Percentiles rank a stretch among this genome's conserved stretches.
phyloP scores from a whole-genome alignment of 495 filamentous ascomycete species.

The Venustampulla echinocandica region DNA sequence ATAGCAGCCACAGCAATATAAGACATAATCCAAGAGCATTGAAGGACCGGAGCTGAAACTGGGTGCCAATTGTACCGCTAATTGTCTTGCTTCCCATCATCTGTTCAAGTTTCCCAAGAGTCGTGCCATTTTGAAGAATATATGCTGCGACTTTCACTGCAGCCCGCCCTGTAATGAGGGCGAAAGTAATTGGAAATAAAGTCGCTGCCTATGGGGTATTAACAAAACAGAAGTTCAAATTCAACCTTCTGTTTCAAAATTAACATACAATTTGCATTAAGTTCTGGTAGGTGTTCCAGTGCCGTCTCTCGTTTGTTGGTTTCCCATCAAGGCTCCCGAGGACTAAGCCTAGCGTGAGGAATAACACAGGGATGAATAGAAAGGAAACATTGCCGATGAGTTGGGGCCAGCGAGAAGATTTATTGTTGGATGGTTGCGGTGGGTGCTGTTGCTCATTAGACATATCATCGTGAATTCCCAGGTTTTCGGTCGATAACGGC shows the following conservation, averaged over 20 bases:
- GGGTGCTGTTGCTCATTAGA: not conserved
- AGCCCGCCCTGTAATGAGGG: not conserved
- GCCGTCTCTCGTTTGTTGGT: not conserved
- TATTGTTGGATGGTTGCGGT: not conserved
- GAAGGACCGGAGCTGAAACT: not conserved
- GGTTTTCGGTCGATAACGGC: too few relatives aligned
- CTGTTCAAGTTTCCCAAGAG: slow-evolving; percentile 3
- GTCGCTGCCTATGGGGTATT: slow-evolving; percentile 2
- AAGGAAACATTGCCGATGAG: not conserved
- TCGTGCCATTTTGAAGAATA: slow-evolving; percentile 1
- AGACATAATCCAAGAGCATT: slow-evolving; percentile 1
- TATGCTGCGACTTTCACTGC: not conserved
- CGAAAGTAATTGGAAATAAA: slow-evolving; percentile 11
- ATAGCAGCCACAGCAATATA: slow-evolving; percentile 7
- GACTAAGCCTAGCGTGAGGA: not conserved
- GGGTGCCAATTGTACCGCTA: not conserved
- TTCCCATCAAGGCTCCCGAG: not conserved
- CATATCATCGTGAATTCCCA: too few relatives aligned
- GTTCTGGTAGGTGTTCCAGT: not conserved
- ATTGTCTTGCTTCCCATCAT: slow-evolving; percentile 7
- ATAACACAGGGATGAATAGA: not conserved
- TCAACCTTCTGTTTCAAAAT: not conserved
- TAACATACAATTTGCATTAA: slow-evolving; percentile 2
- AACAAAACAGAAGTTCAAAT: not conserved
- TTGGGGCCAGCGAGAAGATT: not conserved